Conservation (phyloP, 768 basidiomycete species). For the Trametes sanguinea region DNA sequence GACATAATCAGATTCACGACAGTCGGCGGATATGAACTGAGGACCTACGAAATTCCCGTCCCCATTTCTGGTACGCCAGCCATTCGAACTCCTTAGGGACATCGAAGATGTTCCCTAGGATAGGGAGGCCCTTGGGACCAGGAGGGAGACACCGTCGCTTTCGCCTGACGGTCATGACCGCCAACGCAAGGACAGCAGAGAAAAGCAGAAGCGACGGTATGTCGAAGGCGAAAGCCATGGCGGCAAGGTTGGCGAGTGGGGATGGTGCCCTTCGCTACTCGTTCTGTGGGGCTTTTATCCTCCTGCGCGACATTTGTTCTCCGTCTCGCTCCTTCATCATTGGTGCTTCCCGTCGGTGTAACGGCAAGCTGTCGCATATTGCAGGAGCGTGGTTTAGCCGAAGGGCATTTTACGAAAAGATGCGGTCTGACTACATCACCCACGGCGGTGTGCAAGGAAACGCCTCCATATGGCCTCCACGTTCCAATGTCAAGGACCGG, state of each 20-base stretch:
- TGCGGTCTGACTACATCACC: conserved; percentile 9
- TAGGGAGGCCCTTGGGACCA: conserved; percentile 28
- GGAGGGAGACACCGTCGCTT: conserved; percentile 25
- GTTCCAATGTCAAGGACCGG: conserved; percentile 13
- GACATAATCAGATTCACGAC: neutral
- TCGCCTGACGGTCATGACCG: conserved; percentile 11
- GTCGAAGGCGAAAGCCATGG: conserved; percentile 5
- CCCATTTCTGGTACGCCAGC: conserved; percentile 24
- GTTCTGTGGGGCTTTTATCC: conserved; percentile 18
- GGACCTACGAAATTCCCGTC: conserved; percentile 20
- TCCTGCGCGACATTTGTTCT: conserved; percentile 6
- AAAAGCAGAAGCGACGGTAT: conserved; percentile 4
- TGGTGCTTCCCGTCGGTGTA: conserved; percentile 13
- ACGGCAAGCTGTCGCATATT: conserved; percentile 14
- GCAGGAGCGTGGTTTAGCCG: conserved; percentile 21
- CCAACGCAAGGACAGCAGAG: conserved; percentile 7
- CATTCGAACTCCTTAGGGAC: conserved; percentile 27
- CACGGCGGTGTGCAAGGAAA: conserved; percentile 7
- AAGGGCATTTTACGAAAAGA: conserved; percentile 20
- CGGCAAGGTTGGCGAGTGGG: neutral
- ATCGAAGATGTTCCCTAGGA: conserved; percentile 30
- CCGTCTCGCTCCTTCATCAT: conserved; percentile 14
- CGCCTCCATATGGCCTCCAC: conserved; percentile 13
- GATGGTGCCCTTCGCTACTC: neutral
- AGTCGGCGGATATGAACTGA: neutral